A percentile compares a stretch with the other conserved stretches of the same genome.
These are phyloP conservation scores for Lentinula sp. DNA, from an alignment of 768 basidiomycete species.

Conservation along the genomic window DNA sequence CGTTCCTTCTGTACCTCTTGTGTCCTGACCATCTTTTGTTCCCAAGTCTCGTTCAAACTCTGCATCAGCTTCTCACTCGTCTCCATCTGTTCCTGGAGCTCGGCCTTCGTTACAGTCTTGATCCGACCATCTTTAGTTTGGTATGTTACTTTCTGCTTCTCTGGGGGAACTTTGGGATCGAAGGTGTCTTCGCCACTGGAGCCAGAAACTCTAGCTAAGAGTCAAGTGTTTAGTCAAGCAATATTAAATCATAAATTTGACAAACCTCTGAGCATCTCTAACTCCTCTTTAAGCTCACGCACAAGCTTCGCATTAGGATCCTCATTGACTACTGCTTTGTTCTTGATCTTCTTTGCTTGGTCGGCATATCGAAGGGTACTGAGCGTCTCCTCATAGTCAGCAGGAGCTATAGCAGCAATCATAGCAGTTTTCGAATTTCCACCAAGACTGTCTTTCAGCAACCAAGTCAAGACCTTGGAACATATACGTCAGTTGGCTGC, in stretches of 20 bases:
- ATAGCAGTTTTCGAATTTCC: conserved; percentile 98
- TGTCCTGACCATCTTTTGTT: conserved; percentile 86
- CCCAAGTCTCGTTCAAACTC: conserved; percentile 92
- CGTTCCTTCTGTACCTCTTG: conserved; percentile 95
- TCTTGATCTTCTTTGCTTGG: conserved; percentile 99
- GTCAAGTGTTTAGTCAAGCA: not conserved
- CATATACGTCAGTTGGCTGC: not conserved
- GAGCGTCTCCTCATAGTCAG: conserved; percentile 96
- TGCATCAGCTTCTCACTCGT: conserved; percentile 94
- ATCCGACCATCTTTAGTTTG: conserved; percentile 89
- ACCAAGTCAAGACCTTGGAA: conserved; percentile 87
- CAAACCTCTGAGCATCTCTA: conserved; percentile 81
- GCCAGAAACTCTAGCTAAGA: conserved; percentile 66
- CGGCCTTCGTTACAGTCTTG: conserved; percentile 95
- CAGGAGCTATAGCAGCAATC: conserved; percentile 99
- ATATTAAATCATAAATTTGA: conserved; percentile 1
- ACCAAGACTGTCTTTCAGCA: conserved; percentile 95
- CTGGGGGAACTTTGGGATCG: conserved; percentile 85
- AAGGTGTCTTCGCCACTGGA: conserved; percentile 65
- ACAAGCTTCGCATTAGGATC: conserved; percentile 99
- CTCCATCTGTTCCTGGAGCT: conserved; percentile 95
- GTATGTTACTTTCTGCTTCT: conserved; percentile 94
- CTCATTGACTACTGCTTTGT: conserved; percentile 98
- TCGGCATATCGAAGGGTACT: conserved; percentile 97
- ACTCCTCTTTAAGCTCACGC: conserved; percentile 96